phyloP scores from a whole-genome alignment of 2,329 filamentous ascomycete species.

The Trichoderma hamatum region DNA sequence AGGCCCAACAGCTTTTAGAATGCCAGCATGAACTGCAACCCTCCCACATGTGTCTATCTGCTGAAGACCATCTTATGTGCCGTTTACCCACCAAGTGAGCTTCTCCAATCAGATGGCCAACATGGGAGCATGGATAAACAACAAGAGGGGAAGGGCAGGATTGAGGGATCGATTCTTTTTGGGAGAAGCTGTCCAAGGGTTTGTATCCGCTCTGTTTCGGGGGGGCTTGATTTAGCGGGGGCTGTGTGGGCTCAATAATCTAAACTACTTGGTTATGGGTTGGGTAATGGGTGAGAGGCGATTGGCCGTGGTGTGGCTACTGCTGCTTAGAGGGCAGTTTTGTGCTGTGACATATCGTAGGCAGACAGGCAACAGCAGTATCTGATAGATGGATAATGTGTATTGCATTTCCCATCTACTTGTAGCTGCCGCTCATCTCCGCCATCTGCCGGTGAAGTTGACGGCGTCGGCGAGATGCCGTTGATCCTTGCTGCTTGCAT shows the following conservation, averaged over 20 bases:
- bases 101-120: background rate
- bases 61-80: background rate
- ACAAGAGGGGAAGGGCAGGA: background rate
- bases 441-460: constrained; percentile 3
- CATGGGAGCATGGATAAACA: background rate
- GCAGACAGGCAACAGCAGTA: background rate
- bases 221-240: background rate
- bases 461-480: background rate
- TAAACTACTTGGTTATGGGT: background rate
- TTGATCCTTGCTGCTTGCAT: background rate
- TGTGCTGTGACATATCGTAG: background rate
- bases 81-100: background rate
- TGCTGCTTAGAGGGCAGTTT: background rate
- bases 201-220: background rate
- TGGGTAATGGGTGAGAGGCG: background rate
- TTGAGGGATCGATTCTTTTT: background rate
- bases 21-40: background rate
- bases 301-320: background rate
- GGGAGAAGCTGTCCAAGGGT: background rate
- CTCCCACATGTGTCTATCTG: background rate
- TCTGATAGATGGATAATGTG: background rate
- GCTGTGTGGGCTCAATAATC: background rate
- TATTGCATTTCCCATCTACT: background rate
- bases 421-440: background rate
- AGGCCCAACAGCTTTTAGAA: background rate